These are phyloP conservation scores for Aspergillus clavatus DNA, from an alignment of 2,329 filamentous ascomycete species.

Conservation along the genomic window DNA sequence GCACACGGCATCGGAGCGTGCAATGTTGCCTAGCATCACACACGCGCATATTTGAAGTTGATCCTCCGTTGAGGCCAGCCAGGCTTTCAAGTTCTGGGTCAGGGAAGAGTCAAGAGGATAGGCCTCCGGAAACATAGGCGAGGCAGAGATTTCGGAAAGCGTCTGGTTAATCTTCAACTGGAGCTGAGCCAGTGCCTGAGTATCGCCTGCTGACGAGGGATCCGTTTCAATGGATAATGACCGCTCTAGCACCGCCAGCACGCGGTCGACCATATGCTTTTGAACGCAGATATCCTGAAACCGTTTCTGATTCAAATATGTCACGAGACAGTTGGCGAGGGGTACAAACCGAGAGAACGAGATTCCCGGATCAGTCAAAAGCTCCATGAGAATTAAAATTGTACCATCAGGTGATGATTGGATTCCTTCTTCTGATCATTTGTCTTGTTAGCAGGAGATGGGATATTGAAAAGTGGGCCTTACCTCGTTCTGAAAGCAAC, in stretches of 20 bases:
- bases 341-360: conserved; percentile 29
- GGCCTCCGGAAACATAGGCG: conserved; percentile 30
- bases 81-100: conserved; percentile 35
- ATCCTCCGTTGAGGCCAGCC: conserved; percentile 37
- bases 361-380: conserved; percentile 25
- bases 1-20: conserved; percentile 42
- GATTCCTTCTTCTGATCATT: conserved; percentile 29
- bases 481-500: conserved; percentile 38
- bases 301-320: conserved; percentile 34
- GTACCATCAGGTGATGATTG: conserved; percentile 32
- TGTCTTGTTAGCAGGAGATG: conserved; percentile 4
- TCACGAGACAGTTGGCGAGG: conserved; percentile 29
- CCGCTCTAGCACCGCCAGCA: conserved; percentile 29
- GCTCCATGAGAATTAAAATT: conserved; percentile 31
- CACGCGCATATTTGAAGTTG: conserved; percentile 45
- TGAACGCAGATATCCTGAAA: conserved; percentile 37
- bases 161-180: conserved; percentile 38
- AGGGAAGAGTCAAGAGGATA: conserved; percentile 39
- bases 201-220: conserved; percentile 29
- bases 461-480: not conserved
- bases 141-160: conserved; percentile 39
- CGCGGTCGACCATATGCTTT: conserved; percentile 27
- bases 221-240: conserved; percentile 27
- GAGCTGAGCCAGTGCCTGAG: conserved; percentile 30
- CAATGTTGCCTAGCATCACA: conserved; percentile 46